These are phyloP conservation scores for Yamadazyma siamensis DNA, from an alignment of 1,139 yeast genomes.

Conservation along the genomic window DNA sequence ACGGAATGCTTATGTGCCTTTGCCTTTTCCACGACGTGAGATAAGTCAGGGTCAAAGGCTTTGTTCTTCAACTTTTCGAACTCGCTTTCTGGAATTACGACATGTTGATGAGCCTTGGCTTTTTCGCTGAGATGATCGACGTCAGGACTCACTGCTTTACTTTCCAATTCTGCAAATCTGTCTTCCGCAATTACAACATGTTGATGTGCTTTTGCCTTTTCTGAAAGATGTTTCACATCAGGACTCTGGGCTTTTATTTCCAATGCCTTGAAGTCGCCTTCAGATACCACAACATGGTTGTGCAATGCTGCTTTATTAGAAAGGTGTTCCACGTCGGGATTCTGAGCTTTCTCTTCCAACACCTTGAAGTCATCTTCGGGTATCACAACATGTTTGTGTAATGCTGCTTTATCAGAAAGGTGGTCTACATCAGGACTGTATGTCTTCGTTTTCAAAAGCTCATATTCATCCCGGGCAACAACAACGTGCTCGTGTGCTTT, in stretches of 20 bases:
- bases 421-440: constrained; percentile 24
- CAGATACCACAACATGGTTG: constrained; percentile 13
- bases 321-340: constrained; percentile 18
- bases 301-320: constrained; percentile 12
- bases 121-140: constrained; percentile 19
- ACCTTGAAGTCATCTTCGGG: constrained; percentile 18
- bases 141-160: constrained; percentile 16
- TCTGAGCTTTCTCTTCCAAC: constrained; percentile 14
- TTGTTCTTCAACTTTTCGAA: constrained; percentile 23
- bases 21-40: constrained; percentile 33
- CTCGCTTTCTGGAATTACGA: constrained; percentile 20
- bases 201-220: constrained; percentile 16
- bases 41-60: constrained; percentile 30
- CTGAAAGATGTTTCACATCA: constrained; percentile 7
- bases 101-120: constrained; percentile 15
- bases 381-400: constrained; percentile 16
- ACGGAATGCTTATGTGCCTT: constrained; percentile 31
- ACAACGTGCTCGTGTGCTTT: constrained; percentile 23
- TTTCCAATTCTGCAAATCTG: constrained; percentile 20
- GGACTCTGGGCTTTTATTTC: constrained; percentile 14
- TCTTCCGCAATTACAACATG: constrained; percentile 17
- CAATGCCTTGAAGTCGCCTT: constrained; percentile 12
- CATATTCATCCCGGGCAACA: constrained; percentile 21
- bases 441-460: constrained; percentile 9
- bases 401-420: constrained; percentile 21